Base-by-base conservation (phyloP, 2,329 filamentous ascomycete species). In the Nothophaeocryptopus gaeumannii region DNA sequence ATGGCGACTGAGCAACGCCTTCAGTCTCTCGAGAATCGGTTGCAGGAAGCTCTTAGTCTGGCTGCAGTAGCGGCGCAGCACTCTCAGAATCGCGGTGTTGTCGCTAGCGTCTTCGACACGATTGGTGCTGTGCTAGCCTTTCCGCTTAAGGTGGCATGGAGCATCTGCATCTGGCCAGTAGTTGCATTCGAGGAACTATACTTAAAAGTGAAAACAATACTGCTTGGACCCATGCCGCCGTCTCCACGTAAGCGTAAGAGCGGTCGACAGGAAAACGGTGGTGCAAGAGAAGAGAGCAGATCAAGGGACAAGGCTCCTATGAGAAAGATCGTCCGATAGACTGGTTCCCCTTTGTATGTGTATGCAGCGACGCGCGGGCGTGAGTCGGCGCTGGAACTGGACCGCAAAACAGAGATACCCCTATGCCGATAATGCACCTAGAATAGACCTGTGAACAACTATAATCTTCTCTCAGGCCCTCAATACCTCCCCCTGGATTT, bases 21-120 rank as follows among this genome's bases (percentile, higher is more conserved):
- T 50, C 79, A 82, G 35, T 79, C 83, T 14, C 74, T 96, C 4
- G 87, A 95, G 56, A 74, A 76, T 0, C 79, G 86, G 32, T 70
- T 95, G 11, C 82, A 84, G 54, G 90, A 96, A 62, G 85, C 89
- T 3, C 78, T 95, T 39, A 81, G 87, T 1, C 74, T 96, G n/a
- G 88, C 89, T 2, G 86, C 87, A 0, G 86, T 86, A 0, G 88
- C 87, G 1, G 84, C 84, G 8, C 70, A 72, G 31, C 60, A 65
- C n/a, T 62, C 57, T 5, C 61, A 61, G 32, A 60, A 54, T 15
- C 60, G 56, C 8, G 59, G 63, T 29, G 45, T 63, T 11, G 38
- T 63, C 5, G 42, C 55, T 8, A 51, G 39, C 3, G 29, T 59
- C 2, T 10, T 64, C 8, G 53, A 59, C 14, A 55, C 53, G 1